phyloP scores from a whole-genome alignment of 2,329 filamentous ascomycete species.

The Scedosporium minutisporum region DNA sequence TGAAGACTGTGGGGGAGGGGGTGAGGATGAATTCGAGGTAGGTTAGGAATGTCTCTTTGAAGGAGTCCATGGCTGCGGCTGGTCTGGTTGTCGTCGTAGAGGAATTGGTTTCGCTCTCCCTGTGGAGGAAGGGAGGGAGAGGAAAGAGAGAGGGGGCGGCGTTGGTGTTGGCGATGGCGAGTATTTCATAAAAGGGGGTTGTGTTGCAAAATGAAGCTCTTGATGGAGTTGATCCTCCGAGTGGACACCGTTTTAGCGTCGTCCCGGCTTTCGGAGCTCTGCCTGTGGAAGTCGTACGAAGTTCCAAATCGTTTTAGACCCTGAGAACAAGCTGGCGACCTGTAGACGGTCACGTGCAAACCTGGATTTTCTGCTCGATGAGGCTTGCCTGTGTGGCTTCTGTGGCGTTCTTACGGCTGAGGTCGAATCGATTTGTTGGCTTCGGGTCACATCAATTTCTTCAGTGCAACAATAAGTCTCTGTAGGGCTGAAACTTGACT shows the following conservation, averaged over 20 bases:
- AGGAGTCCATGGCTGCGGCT: constrained; percentile 11
- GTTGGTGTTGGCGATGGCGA: not conserved
- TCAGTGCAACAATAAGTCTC: not conserved
- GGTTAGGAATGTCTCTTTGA: constrained; percentile 28
- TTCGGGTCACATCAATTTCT: not conserved
- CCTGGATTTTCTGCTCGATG: not conserved
- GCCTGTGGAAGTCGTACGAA: not conserved
- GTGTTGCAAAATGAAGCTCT: too few relatives aligned
- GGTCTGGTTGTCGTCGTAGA: not conserved
- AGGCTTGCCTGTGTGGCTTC: too few relatives aligned
- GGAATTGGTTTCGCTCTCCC: not conserved
- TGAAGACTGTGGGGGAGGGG: constrained; percentile 52
- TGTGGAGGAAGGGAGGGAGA: not conserved
- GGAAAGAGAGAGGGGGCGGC: not conserved
- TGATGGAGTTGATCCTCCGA: not conserved
- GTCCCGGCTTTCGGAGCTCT: constrained; percentile 3
- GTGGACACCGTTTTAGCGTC: not conserved
- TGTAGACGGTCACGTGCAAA: not conserved
- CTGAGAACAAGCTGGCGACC: not conserved
- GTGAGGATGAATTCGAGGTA: constrained; percentile 45
- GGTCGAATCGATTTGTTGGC: not conserved
- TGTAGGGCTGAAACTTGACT: not conserved
- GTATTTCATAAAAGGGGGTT: not conserved
- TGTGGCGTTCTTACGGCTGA: not conserved
- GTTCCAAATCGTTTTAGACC: not conserved